phyloP scores from a whole-genome alignment of 371 early-diverging fungal species.

The Phascolomyces articulosus region DNA sequence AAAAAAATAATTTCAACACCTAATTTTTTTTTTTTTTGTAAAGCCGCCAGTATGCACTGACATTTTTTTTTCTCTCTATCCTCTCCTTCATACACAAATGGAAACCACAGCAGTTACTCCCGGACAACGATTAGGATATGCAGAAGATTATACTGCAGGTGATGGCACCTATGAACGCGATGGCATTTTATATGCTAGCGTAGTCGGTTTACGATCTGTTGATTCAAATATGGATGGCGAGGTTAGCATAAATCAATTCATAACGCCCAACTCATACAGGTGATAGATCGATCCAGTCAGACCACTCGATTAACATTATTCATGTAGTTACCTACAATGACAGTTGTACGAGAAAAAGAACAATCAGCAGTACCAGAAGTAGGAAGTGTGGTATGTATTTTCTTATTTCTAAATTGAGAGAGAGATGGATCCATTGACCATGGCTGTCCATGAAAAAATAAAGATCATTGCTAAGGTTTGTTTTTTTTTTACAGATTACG shows the following conservation, averaged over 20 bases:
- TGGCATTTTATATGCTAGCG: slow-evolving; percentile 78
- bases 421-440: too few species aligned
- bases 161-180: slow-evolving; percentile 82
- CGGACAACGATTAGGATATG: slow-evolving; percentile 82
- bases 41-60: background rate
- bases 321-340: slow-evolving; percentile 54
- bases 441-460: too few species aligned
- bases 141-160: slow-evolving; percentile 72
- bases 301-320: too few species aligned
- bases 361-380: slow-evolving; percentile 85
- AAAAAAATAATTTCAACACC: too few species aligned
- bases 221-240: slow-evolving; percentile 32
- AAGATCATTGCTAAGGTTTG: too few species aligned
- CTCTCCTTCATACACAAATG: slow-evolving; percentile 3
- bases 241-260: slow-evolving; percentile 24
- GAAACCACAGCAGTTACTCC: slow-evolving; percentile 63
- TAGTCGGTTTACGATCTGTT: slow-evolving; percentile 70
- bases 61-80: background rate
- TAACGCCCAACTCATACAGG: too few species aligned
- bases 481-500: slow-evolving; percentile 48
- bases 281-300: too few species aligned
- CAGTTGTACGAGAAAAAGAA: slow-evolving; percentile 71
- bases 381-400: slow-evolving; percentile 68
- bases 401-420: background rate
- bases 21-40: background rate